Conservation (phyloP, 2,329 filamentous ascomycete species). For the Colletotrichum somersetense region DNA sequence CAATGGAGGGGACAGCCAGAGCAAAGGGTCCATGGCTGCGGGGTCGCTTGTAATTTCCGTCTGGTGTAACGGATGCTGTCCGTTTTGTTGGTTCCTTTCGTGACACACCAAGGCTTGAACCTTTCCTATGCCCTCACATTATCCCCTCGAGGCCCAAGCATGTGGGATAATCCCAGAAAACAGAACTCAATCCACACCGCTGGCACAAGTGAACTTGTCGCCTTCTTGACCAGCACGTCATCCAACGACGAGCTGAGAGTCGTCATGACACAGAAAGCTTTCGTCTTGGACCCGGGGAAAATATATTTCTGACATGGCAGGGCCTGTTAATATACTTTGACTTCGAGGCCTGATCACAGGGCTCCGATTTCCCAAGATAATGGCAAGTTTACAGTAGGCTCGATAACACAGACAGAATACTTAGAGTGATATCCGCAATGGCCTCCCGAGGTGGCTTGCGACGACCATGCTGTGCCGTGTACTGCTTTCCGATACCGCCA, state of each 20-base stretch:
- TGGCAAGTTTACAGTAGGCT: slow-evolving; percentile 10
- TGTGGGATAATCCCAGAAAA: slow-evolving; percentile 26
- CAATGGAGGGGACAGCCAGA: slow-evolving; percentile 4
- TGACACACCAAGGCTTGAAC: slow-evolving; percentile 28
- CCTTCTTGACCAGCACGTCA: slow-evolving; percentile 31
- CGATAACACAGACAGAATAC: slow-evolving; percentile 1
- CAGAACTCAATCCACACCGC: slow-evolving; percentile 26
- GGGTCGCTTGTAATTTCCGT: slow-evolving; percentile 16
- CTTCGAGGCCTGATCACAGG: slow-evolving; percentile 7
- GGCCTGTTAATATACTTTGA: slow-evolving; percentile 12
- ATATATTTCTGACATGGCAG: slow-evolving; percentile 30
- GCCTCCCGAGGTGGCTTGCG: not conserved
- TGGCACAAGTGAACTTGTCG: slow-evolving; percentile 4
- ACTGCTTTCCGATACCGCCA: not conserved
- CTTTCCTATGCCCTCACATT: slow-evolving; percentile 16
- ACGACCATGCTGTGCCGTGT: slow-evolving; percentile 1
- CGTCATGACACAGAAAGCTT: slow-evolving; percentile 26
- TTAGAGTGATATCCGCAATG: not conserved
- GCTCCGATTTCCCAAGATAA: slow-evolving; percentile 9
- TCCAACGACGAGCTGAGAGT: slow-evolving; percentile 12
- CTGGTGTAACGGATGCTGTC: slow-evolving; percentile 34
- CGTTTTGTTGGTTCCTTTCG: slow-evolving; percentile 20
- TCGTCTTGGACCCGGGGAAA: slow-evolving; percentile 24
- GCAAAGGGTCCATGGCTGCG: slow-evolving; percentile 25
- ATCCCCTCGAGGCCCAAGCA: slow-evolving; percentile 26